Percentiles rank a stretch among this genome's conserved stretches.
Evolutionary conservation across 2,329 filamentous ascomycete species (phyloP).

Genomic region (Sporothrix luriei): DNA sequence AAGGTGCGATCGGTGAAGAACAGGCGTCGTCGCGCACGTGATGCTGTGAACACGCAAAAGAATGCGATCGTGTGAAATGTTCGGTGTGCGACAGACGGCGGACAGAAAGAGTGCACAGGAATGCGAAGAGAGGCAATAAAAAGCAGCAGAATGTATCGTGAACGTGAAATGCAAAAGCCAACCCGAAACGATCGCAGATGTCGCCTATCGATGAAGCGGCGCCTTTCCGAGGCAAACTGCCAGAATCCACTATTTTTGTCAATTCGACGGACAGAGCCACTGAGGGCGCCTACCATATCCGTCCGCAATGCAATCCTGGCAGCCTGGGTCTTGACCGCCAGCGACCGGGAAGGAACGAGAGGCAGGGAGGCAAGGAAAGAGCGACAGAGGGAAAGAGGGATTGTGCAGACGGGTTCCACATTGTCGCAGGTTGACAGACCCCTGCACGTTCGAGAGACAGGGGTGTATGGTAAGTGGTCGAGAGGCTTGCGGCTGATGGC

Average conservation of each 20-base stretch:
- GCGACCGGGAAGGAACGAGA: not conserved
- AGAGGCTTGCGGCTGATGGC: conserved; percentile 18
- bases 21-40: conserved; percentile 8
- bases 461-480: conserved; percentile 1
- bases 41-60: not conserved
- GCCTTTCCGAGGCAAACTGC: not conserved
- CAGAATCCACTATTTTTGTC: not conserved
- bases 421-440: conserved; percentile 19
- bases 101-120: not conserved
- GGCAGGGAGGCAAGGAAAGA: conserved; percentile 3
- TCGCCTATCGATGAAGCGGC: conserved; percentile 11
- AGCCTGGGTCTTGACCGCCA: conserved; percentile 8
- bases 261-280: not conserved
- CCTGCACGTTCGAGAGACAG: not conserved
- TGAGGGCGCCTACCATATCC: conserved; percentile 14
- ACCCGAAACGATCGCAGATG: not conserved
- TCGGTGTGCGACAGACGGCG: not conserved
- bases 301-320: conserved; percentile 13
- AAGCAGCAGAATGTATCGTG: not conserved
- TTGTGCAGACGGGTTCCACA: not conserved
- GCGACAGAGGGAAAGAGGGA: not conserved
- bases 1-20: conserved; percentile 18
- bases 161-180: not conserved
- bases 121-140: not conserved
- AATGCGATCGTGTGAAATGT: too few species aligned